Base-by-base conservation (phyloP, 352 stramenopile genomes). In the Phytopythium aichiense region DNA sequence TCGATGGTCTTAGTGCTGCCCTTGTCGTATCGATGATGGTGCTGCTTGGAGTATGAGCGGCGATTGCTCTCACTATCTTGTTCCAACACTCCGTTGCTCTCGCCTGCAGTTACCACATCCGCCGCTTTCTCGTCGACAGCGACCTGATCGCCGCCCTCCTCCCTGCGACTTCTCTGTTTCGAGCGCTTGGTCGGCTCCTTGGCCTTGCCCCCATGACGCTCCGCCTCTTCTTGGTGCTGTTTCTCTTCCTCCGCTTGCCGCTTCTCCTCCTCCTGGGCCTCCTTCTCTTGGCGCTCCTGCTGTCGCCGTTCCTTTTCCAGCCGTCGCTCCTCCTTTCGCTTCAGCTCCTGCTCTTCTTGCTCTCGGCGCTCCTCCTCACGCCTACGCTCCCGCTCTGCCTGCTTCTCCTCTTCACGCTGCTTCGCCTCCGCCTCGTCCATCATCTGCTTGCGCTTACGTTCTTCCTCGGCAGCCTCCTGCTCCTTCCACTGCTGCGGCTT, bases 371-470 rank as follows among this genome's bases (percentile, higher is more conserved):
- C 63, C 20, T 69, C 56, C n/a, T 76, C 61, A 20, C 31, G 55
- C 53, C 64, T 43, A 12, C 63, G 62, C 31, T 71, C 48, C 46
- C 67, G 56, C 20, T 56, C 49, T 31, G 71, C 61, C 25, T 80
- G 71, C 43, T 66, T 60, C 54, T 59, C 58, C 23, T 50, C 64
- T 48, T 73, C 63, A 20, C 66, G 60, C 48, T 76, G 42, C 23
- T 73, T 77, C 7, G 56, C 63, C 57, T 74, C 56, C 25, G 52
- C 64, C 9, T 86, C 68, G 16, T 59, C 64, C 53, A 64, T 43
- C 45, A 78, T 69, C 54, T 84, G 58, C 50, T 65, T 40, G 13
- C 60, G 60, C 54, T 82, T 77, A 3, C 68, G 72, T 31, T 81
- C 66, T 46, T 76, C 61, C 37, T 78, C 67, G 1, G 60, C 59